A percentile compares a stretch with the other conserved stretches of the same genome.
phyloP scores from a whole-genome alignment of 83 land plant genomes.

The Thuja plicata region DNA sequence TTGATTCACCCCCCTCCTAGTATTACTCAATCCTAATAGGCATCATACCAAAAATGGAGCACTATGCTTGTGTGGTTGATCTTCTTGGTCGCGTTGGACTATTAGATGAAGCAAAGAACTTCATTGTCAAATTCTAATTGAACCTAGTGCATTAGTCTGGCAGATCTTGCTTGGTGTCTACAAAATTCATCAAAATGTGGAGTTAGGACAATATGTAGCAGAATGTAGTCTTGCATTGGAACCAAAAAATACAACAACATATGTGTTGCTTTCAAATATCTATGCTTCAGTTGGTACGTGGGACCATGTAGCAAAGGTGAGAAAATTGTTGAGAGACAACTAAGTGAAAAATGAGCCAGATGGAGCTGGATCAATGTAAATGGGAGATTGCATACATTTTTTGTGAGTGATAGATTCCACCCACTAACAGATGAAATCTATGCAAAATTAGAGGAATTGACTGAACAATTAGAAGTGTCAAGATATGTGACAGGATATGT shows the following conservation, averaged over 20 bases:
- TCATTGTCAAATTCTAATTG: constrained; percentile 7
- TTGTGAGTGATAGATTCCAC: constrained; percentile 18
- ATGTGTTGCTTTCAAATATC: constrained; percentile 21
- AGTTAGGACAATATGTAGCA: constrained; percentile 15
- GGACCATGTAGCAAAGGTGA: constrained; percentile 18
- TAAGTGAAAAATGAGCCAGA: constrained; percentile 18
- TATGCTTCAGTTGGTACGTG: constrained; percentile 18
- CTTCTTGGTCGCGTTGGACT: not conserved
- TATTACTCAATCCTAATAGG: too few species aligned
- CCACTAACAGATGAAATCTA: constrained; percentile 21
- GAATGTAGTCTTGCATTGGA: constrained; percentile 13
- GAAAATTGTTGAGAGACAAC: constrained; percentile 20
- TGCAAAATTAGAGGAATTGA: constrained; percentile 14
- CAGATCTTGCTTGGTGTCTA: not conserved
- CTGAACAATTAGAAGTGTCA: constrained; percentile 2
- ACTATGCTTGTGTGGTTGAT: constrained; percentile 27
- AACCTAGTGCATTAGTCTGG: constrained; percentile 1
- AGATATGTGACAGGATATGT: not conserved
- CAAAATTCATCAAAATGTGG: not conserved
- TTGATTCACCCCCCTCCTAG: too few species aligned
- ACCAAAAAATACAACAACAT: constrained; percentile 11
- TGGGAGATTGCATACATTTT: constrained; percentile 21
- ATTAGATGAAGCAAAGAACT: not conserved
- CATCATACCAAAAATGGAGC: constrained; percentile 14
- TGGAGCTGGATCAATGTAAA: constrained; percentile 25